These are phyloP conservation scores for Eutypa lata DNA, from an alignment of 2,329 filamentous ascomycete species.

Conservation along the genomic window DNA sequence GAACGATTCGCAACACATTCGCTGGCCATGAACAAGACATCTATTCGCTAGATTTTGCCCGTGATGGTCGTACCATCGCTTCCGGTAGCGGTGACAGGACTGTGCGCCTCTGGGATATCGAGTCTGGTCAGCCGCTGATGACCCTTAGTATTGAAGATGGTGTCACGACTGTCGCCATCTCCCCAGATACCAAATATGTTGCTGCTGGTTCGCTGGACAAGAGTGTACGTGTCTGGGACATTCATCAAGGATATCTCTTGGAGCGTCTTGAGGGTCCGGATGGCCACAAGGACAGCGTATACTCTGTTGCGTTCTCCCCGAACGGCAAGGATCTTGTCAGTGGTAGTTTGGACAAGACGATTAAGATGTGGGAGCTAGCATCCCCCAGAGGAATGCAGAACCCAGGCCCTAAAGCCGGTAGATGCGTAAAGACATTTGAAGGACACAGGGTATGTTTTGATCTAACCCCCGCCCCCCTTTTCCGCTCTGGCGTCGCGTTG, in stretches of 20 bases:
- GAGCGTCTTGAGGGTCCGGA: conserved; percentile 90
- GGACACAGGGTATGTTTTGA: conserved; percentile 73
- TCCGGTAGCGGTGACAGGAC: conserved; percentile 94
- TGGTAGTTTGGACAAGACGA: conserved; percentile 94
- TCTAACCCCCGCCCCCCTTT: background rate
- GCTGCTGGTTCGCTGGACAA: conserved; percentile 95
- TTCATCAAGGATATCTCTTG: conserved; percentile 77
- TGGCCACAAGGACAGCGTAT: conserved; percentile 95
- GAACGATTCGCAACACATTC: conserved; percentile 88
- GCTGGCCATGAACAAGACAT: conserved; percentile 98
- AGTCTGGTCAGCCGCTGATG: conserved; percentile 75
- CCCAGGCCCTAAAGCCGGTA: conserved; percentile 74
- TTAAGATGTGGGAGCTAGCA: conserved; percentile 97
- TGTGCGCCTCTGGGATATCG: conserved; percentile 94
- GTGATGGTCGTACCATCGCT: conserved; percentile 89
- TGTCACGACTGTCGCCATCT: conserved; percentile 96
- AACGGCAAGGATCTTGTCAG: conserved; percentile 90
- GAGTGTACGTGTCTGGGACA: conserved; percentile 97
- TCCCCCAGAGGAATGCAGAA: conserved; percentile 66
- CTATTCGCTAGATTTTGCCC: conserved; percentile 91
- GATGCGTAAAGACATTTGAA: conserved; percentile 95
- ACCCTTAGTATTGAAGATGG: conserved; percentile 93
- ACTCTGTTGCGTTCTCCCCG: conserved; percentile 93
- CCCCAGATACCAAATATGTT: conserved; percentile 89
- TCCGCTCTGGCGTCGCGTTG: background rate